A percentile compares a stretch with the other conserved stretches of the same genome.
phyloP scores from a whole-genome alignment of 768 basidiomycete genomes.

The Gloeostereum incarnatum region DNA sequence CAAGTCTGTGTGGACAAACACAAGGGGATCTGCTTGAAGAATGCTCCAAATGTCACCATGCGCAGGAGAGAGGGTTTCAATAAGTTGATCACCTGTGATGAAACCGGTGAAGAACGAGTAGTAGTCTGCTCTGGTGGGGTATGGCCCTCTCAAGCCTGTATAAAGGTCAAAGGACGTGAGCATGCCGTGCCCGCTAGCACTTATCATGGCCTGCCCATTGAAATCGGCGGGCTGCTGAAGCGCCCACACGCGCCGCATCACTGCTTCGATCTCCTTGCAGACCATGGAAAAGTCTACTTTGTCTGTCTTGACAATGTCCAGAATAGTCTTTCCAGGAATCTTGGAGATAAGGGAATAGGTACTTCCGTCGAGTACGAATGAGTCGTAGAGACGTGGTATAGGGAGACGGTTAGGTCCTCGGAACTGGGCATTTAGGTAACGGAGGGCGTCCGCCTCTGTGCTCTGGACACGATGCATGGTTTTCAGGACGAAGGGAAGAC shows the following conservation, averaged over 20 bases:
- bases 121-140: constrained; percentile 9
- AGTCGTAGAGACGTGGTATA: constrained; percentile 12
- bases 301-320: constrained; percentile 5
- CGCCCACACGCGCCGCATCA: constrained; percentile 13
- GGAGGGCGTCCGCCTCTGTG: constrained; percentile 13
- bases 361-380: constrained; percentile 7
- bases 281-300: background rate
- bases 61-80: too few species aligned
- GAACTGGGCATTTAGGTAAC: constrained; percentile 9
- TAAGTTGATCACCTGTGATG: too few species aligned
- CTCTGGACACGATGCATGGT: constrained; percentile 7
- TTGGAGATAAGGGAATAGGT: constrained; percentile 15
- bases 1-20: constrained; percentile 13
- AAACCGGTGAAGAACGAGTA: constrained; percentile 7
- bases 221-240: constrained; percentile 10
- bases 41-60: constrained; percentile 4
- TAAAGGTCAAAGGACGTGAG: constrained; percentile 7
- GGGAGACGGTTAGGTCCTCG: constrained; percentile 11
- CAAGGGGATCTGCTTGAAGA: constrained; percentile 6
- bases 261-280: background rate
- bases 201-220: constrained; percentile 12
- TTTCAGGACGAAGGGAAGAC: constrained; percentile 12
- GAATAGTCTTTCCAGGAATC: constrained; percentile 10
- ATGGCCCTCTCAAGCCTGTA: constrained; percentile 11
- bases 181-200: constrained; percentile 15